These are phyloP conservation scores for Fusarium penzigii DNA, from an alignment of 2,329 filamentous ascomycete genomes.

Conservation along the genomic window DNA sequence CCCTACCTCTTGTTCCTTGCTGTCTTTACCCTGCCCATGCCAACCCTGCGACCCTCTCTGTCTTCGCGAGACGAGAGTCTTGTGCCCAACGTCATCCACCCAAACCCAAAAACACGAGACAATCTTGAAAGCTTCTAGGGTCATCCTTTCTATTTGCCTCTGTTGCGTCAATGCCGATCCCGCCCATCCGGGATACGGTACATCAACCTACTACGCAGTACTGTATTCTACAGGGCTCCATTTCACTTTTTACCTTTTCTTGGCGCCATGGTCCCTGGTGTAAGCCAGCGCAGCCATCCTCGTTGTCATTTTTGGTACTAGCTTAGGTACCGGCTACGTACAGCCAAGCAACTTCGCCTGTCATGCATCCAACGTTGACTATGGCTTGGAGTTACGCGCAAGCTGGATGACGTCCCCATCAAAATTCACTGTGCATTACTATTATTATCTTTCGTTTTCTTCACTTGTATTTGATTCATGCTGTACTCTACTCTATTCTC, in stretches of 20 bases:
- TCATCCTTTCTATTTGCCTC: conserved; percentile 20
- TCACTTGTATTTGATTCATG: background rate
- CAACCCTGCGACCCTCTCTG: conserved; percentile 1
- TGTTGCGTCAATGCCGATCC: conserved; percentile 26
- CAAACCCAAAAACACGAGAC: conserved; percentile 7
- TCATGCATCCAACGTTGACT: background rate
- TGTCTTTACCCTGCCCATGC: background rate
- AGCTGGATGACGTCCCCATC: conserved; percentile 23
- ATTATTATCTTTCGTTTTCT: too few relatives aligned
- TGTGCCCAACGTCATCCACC: conserved; percentile 24
- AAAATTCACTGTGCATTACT: conserved; percentile 6
- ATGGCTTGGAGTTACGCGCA: conserved; percentile 20
- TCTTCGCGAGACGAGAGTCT: conserved; percentile 3
- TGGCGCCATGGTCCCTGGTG: conserved; percentile 14
- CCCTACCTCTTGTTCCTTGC: conserved; percentile 1
- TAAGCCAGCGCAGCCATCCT: conserved; percentile 14
- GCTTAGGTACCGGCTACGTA: conserved; percentile 3
- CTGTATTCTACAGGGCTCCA: too few relatives aligned
- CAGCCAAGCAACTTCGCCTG: conserved; percentile 10
- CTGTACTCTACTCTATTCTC: background rate
- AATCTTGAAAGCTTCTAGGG: conserved; percentile 18
- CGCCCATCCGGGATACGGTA: conserved; percentile 3
- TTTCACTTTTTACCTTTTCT: conserved; percentile 6
- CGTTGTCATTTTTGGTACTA: background rate
- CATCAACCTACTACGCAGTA: too few relatives aligned